Percentiles rank a stretch among this genome's conserved stretches.
Evolutionary conservation across 805 yeast genomes (phyloP).

Genomic region (Suhomyces vadensis): DNA sequence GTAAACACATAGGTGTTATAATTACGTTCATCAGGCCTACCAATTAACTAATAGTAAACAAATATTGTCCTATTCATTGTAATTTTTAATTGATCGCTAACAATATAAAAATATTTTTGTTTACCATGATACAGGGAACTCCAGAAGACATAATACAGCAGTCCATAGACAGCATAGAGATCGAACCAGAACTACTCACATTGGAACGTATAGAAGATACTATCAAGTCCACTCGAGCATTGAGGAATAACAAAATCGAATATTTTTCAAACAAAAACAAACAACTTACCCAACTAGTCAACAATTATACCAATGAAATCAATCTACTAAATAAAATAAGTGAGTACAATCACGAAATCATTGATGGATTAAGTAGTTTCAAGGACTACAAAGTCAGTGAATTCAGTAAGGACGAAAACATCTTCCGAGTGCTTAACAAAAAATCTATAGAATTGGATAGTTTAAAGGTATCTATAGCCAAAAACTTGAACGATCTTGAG

Average conservation of each 20-base stretch:
- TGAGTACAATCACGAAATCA: constrained; percentile 19
- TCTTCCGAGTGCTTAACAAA: constrained; percentile 27
- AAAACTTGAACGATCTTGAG: constrained; percentile 51
- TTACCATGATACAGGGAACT: constrained; percentile 30
- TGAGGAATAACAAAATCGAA: constrained; percentile 27
- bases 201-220: constrained; percentile 46
- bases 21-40: no score
- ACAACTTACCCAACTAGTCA: constrained; percentile 12
- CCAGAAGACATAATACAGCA: constrained; percentile 40
- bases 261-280: constrained; percentile 6
- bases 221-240: constrained; percentile 27
- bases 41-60: no score
- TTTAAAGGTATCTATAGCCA: constrained; percentile 52
- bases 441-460: constrained; percentile 41
- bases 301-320: constrained; percentile 15
- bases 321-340: constrained; percentile 22
- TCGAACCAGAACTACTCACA: constrained; percentile 50
- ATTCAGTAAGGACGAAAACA: constrained; percentile 18
- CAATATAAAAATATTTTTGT: no score
- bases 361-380: constrained; percentile 14
- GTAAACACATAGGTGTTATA: no score
- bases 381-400: constrained; percentile 24
- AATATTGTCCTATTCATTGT: no score
- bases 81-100: no score
- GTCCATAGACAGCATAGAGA: constrained; percentile 50